A percentile compares a stretch with the other conserved stretches of the same genome.
Conservation (phyloP, 2,329 filamentous ascomycete species). For the Bipolaris victoriae region DNA sequence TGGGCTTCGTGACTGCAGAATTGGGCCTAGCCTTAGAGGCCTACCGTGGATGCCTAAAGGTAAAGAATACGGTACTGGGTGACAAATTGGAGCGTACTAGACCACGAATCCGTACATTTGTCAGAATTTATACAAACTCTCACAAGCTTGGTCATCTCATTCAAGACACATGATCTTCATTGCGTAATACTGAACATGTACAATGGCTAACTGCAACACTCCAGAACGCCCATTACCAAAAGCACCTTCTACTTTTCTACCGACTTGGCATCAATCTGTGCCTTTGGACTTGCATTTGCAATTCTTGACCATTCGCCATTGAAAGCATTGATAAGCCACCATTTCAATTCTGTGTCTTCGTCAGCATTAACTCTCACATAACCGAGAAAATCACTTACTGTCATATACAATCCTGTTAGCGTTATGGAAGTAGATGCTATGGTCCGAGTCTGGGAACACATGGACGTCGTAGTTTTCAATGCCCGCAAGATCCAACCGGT, state of each 20-base stretch:
- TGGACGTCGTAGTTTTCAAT: constrained; percentile 97
- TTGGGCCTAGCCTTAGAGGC: background rate
- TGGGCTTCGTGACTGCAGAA: background rate
- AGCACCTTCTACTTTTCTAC: constrained; percentile 15
- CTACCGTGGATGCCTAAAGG: background rate
- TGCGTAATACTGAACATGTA: background rate
- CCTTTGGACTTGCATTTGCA: constrained; percentile 58
- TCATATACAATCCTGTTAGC: constrained; percentile 91
- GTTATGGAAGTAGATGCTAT: constrained; percentile 93
- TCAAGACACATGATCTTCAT: background rate
- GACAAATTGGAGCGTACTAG: constrained; percentile 3
- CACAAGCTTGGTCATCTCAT: background rate
- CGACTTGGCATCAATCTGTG: constrained; percentile 32
- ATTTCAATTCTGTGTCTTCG: constrained; percentile 67
- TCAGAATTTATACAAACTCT: background rate
- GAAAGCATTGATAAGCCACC: constrained; percentile 96
- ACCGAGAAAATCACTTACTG: constrained; percentile 60
- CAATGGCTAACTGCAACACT: background rate
- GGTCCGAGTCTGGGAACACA: constrained; percentile 94
- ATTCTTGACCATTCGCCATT: constrained; percentile 88
- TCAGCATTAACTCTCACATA: constrained; percentile 7
- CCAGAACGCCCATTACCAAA: background rate
- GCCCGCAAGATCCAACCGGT: constrained; percentile 79
- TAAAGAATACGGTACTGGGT: background rate
- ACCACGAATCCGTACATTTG: background rate